Percentiles rank a stretch among this genome's conserved stretches.
Conservation (phyloP, 2,329 filamentous ascomycete genomes). For the Ceratocystis smalleyi region DNA sequence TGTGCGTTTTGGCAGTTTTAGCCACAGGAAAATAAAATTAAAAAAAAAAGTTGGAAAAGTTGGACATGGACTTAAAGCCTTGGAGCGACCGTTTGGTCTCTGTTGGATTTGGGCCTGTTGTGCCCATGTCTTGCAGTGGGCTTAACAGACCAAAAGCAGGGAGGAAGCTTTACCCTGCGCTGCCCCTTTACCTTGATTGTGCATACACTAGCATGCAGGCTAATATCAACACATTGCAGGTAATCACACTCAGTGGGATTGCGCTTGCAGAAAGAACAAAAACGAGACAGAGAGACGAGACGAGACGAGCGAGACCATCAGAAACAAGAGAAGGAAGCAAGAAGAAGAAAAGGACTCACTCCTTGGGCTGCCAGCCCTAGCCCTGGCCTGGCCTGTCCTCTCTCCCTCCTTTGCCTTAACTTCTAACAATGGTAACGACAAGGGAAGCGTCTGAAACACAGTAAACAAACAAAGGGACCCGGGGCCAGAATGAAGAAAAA, state of each 20-base stretch:
- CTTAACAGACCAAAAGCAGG: neutral
- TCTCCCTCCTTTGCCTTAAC: neutral
- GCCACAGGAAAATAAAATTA: neutral
- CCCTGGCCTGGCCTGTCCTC: neutral
- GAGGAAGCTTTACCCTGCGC: neutral
- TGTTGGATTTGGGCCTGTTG: neutral
- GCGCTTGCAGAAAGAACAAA: neutral
- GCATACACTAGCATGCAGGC: neutral
- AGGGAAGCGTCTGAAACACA: conserved; percentile 4
- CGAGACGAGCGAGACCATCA: neutral
- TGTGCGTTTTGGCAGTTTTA: neutral
- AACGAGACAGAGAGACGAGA: neutral
- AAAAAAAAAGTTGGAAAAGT: neutral
- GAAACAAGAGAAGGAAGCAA: neutral
- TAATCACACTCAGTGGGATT: too few species aligned
- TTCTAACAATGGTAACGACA: neutral
- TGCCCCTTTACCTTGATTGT: neutral
- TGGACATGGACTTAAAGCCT: neutral
- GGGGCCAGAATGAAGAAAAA: neutral
- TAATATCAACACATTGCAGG: neutral
- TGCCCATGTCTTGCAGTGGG: neutral
- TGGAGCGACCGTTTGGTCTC: neutral
- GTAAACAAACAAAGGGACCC: conserved; percentile 4
- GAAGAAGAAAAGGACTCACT: neutral
- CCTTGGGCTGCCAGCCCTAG: too few species aligned